Conservation (phyloP, 495 filamentous ascomycete genomes). For the Bryoglossum gracile region DNA sequence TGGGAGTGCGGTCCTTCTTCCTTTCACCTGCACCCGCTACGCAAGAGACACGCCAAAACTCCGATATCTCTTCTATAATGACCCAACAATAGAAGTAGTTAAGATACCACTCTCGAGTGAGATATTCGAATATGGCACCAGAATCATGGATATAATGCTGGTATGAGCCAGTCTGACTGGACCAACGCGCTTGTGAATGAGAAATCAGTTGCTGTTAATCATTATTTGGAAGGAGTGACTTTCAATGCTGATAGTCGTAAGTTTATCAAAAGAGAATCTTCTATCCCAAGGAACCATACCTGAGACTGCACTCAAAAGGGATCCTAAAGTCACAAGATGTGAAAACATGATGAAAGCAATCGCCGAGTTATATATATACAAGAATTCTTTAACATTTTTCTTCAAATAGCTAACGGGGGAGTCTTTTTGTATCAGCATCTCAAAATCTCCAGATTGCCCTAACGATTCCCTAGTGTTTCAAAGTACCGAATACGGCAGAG, state of each 20-base stretch:
- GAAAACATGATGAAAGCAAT: not conserved
- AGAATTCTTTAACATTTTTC: too few relatives aligned
- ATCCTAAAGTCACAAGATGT: not conserved
- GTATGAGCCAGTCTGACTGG: constrained; percentile 57
- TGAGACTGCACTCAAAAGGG: not conserved
- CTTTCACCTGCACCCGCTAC: not conserved
- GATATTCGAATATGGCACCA: constrained; percentile 42
- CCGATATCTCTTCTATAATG: not conserved
- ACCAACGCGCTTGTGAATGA: constrained; percentile 54
- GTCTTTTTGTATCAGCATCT: not conserved
- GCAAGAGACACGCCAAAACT: not conserved
- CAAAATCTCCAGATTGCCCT: not conserved
- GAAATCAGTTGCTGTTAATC: constrained; percentile 31
- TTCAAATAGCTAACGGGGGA: not conserved
- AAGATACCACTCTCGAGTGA: constrained; percentile 56
- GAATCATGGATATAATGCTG: constrained; percentile 65
- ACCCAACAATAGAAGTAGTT: constrained; percentile 48
- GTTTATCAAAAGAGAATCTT: constrained; percentile 44
- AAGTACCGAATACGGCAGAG: not conserved
- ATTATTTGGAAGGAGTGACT: not conserved
- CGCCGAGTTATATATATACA: not conserved
- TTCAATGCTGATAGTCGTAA: constrained; percentile 19
- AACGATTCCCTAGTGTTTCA: not conserved
- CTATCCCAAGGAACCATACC: constrained; percentile 47
- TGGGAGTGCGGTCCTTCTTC: not conserved